Base-by-base conservation (phyloP, 2,329 filamentous ascomycete species). In the Aspergillus unguis region DNA sequence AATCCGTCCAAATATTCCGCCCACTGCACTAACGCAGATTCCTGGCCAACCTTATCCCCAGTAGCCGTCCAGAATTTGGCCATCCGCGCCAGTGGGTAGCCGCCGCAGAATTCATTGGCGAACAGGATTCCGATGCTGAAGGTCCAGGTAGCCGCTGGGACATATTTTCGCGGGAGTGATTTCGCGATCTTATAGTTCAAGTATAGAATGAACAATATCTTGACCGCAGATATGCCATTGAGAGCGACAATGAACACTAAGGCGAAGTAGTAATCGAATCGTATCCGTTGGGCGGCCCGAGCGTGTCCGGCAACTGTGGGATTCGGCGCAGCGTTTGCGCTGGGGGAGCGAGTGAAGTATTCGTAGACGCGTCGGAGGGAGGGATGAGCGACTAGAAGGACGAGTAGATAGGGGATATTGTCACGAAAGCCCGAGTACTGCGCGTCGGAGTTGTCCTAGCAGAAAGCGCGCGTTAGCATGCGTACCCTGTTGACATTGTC, bases 121-220 rank as follows among this genome's bases (percentile, higher is more conserved):
- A 99, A 97, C 33, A 99, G 75, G 4, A 85, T 87, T 27, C 78
- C 80, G 50, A 99, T 82, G 64, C 96, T 96, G 77, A 96, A 97
- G 3, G 84, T 71, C 94, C 95, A 99, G 0, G 92, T 95, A 6
- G 81, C 85, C 3, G 76, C 76, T 0, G 92, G 91, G 0, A 96
- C 76, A 59, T 86, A 86, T 28, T 78, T 74, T 54, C 82, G 83
- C 7, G 91, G 90, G 9, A 96, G 71, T 37, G 74, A 74, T 5
- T 83, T 95, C 9, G 85, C 89, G 37, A 99, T 78, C 53, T 81
- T 81, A 74, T 88, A 96, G 71, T 99, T 99, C 59, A 87, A 65
- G 58, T 82, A 88, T 9, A 99, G 75, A 48, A 99, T 95, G 0
- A 79, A 56, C 2, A 96, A 71, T 11, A 99, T 82, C 71, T 99